Percentiles rank a stretch among this genome's conserved stretches.
phyloP scores from a whole-genome alignment of 164 flowering plant genomes.

The Piper longum region DNA sequence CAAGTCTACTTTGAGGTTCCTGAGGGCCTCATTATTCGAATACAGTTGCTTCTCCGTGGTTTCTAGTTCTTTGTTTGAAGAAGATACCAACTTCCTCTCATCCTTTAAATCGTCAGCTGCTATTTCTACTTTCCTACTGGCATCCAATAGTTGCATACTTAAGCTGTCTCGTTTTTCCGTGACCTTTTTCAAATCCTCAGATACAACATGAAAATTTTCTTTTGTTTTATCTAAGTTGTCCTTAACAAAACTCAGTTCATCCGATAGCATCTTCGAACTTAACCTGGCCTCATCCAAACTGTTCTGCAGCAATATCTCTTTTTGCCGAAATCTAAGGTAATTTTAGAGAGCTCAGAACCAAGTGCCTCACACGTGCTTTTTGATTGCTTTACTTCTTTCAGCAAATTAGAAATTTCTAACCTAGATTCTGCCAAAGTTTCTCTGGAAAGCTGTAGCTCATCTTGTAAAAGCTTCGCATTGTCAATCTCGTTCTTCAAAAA shows the following conservation, averaged over 20 bases:
- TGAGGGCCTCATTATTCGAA: conserved; percentile 44
- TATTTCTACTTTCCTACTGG: conserved; percentile 37
- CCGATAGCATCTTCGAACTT: conserved; percentile 24
- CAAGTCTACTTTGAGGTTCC: conserved; percentile 43
- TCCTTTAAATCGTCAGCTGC: conserved; percentile 34
- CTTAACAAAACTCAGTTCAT: conserved; percentile 33
- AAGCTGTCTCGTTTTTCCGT: conserved; percentile 26
- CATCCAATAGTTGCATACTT: conserved; percentile 47
- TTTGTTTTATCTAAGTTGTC: conserved; percentile 33
- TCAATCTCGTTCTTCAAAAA: conserved; percentile 28
- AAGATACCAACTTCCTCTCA: conserved; percentile 35
- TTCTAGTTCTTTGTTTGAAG: conserved; percentile 42
- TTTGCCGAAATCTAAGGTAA: conserved; percentile 31
- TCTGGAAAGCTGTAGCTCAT: conserved; percentile 31
- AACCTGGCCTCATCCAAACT: conserved; percentile 39
- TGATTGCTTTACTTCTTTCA: conserved; percentile 29
- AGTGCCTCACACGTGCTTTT: conserved; percentile 32
- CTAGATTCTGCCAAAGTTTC: conserved; percentile 35
- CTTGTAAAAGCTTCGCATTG: conserved; percentile 27
- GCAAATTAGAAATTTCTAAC: conserved; percentile 35
- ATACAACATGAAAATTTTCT: conserved; percentile 30
- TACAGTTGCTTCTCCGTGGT: conserved; percentile 37
- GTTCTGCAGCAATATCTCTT: conserved; percentile 20
- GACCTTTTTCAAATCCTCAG: conserved; percentile 28
- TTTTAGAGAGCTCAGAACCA: conserved; percentile 34